phyloP scores from a whole-genome alignment of 2,329 filamentous ascomycete genomes.

The Alternaria brassicae region DNA sequence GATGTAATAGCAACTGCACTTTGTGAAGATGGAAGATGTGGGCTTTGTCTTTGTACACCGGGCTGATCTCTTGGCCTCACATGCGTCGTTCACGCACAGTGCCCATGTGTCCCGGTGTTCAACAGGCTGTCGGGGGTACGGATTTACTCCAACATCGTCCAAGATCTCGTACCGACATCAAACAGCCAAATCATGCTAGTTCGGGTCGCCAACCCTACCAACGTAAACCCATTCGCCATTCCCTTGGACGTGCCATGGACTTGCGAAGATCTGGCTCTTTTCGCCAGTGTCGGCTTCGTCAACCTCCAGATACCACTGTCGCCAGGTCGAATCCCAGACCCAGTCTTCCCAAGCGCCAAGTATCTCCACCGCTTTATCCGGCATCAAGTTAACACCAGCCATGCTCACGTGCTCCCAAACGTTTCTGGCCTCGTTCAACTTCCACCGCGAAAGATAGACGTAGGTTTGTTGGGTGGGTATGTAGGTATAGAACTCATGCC shows the following conservation, averaged over 20 bases:
- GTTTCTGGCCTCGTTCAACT: slow-evolving; percentile 8
- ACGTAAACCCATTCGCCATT: slow-evolving; percentile 24
- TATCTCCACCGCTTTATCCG: slow-evolving; percentile 14
- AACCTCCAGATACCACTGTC: slow-evolving; percentile 26
- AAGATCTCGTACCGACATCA: not conserved
- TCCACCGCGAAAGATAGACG: slow-evolving; percentile 23
- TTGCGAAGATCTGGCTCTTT: slow-evolving; percentile 17
- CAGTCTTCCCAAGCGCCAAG: slow-evolving; percentile 32
- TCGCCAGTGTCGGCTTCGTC: not conserved
- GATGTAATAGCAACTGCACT: not conserved
- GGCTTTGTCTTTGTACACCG: not conserved
- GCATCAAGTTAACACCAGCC: slow-evolving; percentile 3
- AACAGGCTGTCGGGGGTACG: not conserved
- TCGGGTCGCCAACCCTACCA: not conserved
- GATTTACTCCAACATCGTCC: not conserved
- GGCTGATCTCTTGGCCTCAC: not conserved
- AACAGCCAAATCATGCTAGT: not conserved
- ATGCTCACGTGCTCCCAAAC: slow-evolving; percentile 23
- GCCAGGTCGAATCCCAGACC: slow-evolving; percentile 22
- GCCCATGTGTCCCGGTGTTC: not conserved
- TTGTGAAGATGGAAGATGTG: not conserved
- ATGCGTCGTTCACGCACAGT: not conserved
- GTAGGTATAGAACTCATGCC: slow-evolving; percentile 24
- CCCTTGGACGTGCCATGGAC: slow-evolving; percentile 18
- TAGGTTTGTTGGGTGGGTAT: slow-evolving; percentile 8